These are phyloP conservation scores for Pichia occidentalis DNA, from an alignment of 805 yeast genomes.

Conservation along the genomic window DNA sequence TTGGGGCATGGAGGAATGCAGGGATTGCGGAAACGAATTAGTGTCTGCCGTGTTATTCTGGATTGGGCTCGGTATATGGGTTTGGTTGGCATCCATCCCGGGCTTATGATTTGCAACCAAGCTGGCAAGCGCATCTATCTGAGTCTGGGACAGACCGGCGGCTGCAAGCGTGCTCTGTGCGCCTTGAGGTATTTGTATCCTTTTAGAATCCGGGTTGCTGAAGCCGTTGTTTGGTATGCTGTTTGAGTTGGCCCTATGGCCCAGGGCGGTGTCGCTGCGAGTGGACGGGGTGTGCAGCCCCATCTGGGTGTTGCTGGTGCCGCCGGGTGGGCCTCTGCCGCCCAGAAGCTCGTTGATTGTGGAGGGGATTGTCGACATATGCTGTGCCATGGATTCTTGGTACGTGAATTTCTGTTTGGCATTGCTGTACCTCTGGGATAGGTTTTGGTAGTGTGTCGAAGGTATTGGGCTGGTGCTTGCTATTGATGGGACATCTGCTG, in stretches of 20 bases:
- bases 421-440: conserved; percentile 15
- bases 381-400: conserved; percentile 14
- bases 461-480: conserved; percentile 8
- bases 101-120: conserved; percentile 59
- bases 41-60: conserved; percentile 6
- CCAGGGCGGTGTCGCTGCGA: conserved; percentile 32
- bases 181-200: conserved; percentile 65
- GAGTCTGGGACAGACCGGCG: conserved; percentile 63
- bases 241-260: not conserved
- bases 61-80: conserved; percentile 4
- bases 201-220: not conserved
- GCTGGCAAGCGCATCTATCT: conserved; percentile 67
- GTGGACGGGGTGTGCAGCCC: conserved; percentile 7
- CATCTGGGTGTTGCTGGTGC: conserved; percentile 24
- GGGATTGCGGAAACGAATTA: not conserved
- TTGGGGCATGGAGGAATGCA: conserved; percentile 2
- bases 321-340: conserved; percentile 6
- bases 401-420: conserved; percentile 13
- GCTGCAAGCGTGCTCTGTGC: conserved; percentile 56
- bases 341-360: conserved; percentile 20
- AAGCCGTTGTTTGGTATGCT: not conserved
- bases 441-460: conserved; percentile 13
- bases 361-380: conserved; percentile 29
- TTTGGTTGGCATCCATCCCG: conserved; percentile 13
- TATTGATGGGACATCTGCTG: conserved; percentile 7